Evolutionary conservation across 352 stramenopile species (phyloP), one percentile per base, ranked within the genome.

Genomic region (Globisporangium paddicum): DNA sequence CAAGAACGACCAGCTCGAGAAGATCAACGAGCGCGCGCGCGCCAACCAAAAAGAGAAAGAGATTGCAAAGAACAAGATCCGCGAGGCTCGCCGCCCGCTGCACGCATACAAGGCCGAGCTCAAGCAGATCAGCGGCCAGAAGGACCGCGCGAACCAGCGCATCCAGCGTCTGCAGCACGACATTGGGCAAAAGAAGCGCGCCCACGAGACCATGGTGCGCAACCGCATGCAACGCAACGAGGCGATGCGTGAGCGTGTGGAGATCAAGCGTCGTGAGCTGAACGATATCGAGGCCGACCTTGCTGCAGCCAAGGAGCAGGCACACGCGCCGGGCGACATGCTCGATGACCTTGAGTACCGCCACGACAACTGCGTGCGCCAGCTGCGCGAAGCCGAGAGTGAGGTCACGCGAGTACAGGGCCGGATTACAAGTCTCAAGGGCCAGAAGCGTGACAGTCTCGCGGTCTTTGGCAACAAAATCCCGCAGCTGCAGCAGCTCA

Each of bases 401-500:
- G 81, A 93, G 28, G 61, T 82, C 3, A 53, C 58, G 16, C 82
- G 77, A 2, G 48, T 72, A 1, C 66, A 88, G 19, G 53, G 66
- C 28, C 79, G 81, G 9, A 74, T 90, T n/a, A 71, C 63, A 25
- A 58, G 60, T 19, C 44, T 93, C 5, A 65, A 63, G 45, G 62
- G 61, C 5, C 84, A 92, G 58, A 88, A 79, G 45, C 72, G 69
- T 5, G 70, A 90, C 42, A 79, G 70, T 56, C 57, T 92, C 9
- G 71, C 76, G 0, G 79, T 88, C 3, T 95, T 82, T 47, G 85
- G 85, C 37, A 82, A 71, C 64, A 68, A 67, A 28, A 88, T 91
- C 34, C 79, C 79, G 1, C 71, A 88, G 45, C 52, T 94, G 32
- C 83, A 93, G 46, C 72, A 90, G 35, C 56, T 90, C 26, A 95